phyloP scores from a whole-genome alignment of 192 early-diverging fungal species.

The Linnemannia hyalina region DNA sequence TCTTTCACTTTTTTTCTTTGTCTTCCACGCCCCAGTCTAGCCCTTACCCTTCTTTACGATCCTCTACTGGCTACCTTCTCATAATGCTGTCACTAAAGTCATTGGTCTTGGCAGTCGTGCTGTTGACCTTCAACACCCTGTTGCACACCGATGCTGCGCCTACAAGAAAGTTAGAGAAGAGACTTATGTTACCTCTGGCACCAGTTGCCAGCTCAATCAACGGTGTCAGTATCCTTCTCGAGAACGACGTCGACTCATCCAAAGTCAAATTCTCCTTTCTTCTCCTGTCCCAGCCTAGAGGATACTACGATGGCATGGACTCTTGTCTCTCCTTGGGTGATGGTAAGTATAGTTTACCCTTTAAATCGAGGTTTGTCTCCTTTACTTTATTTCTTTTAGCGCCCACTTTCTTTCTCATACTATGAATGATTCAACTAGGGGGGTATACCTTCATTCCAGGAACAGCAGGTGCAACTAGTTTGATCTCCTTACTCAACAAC shows the following conservation, averaged over 20 bases:
- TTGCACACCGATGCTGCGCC: neutral
- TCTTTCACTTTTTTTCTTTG: too few relatives aligned
- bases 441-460: slow-evolving; percentile 20
- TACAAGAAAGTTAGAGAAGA: neutral
- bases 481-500: slow-evolving; percentile 6
- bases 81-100: too few relatives aligned
- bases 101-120: too few relatives aligned
- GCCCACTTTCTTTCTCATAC: neutral
- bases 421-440: neutral
- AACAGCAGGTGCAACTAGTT: neutral
- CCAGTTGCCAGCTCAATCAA: neutral
- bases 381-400: neutral
- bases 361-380: too few relatives aligned
- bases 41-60: too few relatives aligned
- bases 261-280: slow-evolving; percentile 1
- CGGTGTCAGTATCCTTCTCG: neutral
- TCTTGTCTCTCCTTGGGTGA: slow-evolving; percentile 1
- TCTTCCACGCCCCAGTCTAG: too few relatives aligned
- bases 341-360: neutral
- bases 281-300: slow-evolving; percentile 7
- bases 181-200: neutral
- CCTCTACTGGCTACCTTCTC: too few relatives aligned
- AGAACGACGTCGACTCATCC: slow-evolving; percentile 7
- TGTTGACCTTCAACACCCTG: too few relatives aligned
- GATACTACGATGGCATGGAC: slow-evolving; percentile 13